Base-by-base conservation (phyloP, 1,139 yeast genomes). In the Trichomonascaceae sp. region DNA sequence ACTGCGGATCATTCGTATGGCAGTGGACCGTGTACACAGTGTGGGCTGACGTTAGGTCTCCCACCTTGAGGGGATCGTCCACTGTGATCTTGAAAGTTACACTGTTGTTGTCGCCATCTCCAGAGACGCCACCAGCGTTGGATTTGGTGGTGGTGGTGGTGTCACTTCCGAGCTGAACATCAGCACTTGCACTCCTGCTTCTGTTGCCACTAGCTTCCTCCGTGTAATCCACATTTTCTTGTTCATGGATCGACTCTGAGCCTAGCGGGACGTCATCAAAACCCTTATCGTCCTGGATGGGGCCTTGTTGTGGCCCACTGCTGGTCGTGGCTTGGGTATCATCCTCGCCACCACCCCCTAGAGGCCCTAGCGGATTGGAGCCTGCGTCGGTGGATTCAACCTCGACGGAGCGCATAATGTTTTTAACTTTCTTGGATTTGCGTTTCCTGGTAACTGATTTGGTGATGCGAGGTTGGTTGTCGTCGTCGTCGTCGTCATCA, bases 41-140 rank as follows among this genome's bases (percentile, higher is more conserved):
- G 54, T 89, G 95, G 0, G 94, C 82, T 27, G 76, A 72, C 0
- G 97, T 76, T 33, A 87, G 60, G 44, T 89, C 98, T 3, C 95
- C 95, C 3, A 89, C 87, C 54, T 82, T 85, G 51, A 76, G 70
- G 1, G 97, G 97, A 54, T 89, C 95, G 2, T 92, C 92, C 2
- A 87, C 94, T 1, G 76, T 57, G 28, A 87, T 77, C 4, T 70
- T 74, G 43, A 81, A 68, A 26, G 6, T 13, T 13, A 26, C 9
- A 26, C 13, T 20, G 8, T 20, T 8, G 8, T 20, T 8, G 25
- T 20, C 9, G 25, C n/a, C n/a, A n/a, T n/a, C n/a, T n/a, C n/a
- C n/a, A n/a, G n/a, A n/a, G n/a, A n/a, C n/a, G n/a, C n/a, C n/a
- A n/a, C n/a, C n/a, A n/a, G n/a, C n/a, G n/a, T n/a, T n/a, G n/a